Conservation (phyloP, 2,329 filamentous ascomycete species). For the Didymella pinodella region DNA sequence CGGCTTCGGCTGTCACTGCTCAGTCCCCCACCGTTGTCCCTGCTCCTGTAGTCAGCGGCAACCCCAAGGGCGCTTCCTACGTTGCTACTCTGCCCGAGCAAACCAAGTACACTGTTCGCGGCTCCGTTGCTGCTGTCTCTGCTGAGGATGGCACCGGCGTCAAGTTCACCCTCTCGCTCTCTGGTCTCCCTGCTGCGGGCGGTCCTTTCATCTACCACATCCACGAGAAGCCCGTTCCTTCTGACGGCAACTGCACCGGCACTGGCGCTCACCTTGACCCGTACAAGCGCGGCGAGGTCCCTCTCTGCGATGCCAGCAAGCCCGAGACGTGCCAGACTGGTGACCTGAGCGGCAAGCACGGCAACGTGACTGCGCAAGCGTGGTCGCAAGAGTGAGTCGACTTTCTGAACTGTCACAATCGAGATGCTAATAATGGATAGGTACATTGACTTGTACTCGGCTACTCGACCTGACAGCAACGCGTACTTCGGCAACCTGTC, state of each 20-base stretch:
- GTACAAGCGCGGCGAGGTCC: constrained; percentile 51
- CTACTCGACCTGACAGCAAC: constrained; percentile 51
- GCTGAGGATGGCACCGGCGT: constrained; percentile 51
- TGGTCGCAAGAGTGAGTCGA: constrained; percentile 55
- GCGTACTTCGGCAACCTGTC: constrained; percentile 63
- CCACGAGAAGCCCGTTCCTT: constrained; percentile 53
- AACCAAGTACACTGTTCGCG: constrained; percentile 44
- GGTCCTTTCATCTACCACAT: constrained; percentile 59
- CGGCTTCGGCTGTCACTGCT: constrained; percentile 40
- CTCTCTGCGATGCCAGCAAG: constrained; percentile 48
- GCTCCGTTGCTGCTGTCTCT: constrained; percentile 46
- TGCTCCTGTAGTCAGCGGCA: constrained; percentile 48
- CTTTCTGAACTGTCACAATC: constrained; percentile 34
- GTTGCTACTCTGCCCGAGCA: constrained; percentile 49
- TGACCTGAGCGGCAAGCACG: constrained; percentile 57
- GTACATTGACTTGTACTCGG: constrained; percentile 60
- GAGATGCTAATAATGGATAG: constrained; percentile 34
- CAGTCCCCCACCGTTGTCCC: constrained; percentile 36
- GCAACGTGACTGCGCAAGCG: constrained; percentile 45
- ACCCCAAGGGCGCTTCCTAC: constrained; percentile 52
- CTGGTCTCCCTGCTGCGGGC: constrained; percentile 52
- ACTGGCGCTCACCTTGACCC: constrained; percentile 55
- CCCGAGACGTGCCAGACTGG: constrained; percentile 55
- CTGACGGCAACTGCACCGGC: constrained; percentile 54
- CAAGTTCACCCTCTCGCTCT: constrained; percentile 51